Conservation (phyloP, 352 stramenopile genomes). For the Phytopythium chamaehyphon region DNA sequence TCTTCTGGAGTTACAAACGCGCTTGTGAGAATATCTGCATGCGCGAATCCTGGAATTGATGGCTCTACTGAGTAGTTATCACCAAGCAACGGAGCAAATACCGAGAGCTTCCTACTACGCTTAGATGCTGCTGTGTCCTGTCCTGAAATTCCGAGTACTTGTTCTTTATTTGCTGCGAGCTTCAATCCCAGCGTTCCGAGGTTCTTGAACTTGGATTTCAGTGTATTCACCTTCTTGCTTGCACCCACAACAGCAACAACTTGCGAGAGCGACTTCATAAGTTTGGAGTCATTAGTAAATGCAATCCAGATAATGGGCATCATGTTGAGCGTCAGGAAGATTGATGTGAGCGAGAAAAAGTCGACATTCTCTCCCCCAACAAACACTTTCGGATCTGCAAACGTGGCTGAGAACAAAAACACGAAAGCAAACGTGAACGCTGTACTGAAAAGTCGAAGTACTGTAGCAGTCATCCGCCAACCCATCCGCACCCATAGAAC, state of each 20-base stretch:
- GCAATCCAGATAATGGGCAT: constrained; percentile 89
- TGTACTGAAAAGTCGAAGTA: constrained; percentile 45
- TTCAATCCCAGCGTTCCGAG: constrained; percentile 74
- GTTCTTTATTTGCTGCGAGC: constrained; percentile 46
- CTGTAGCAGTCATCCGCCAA: constrained; percentile 74
- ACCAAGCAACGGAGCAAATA: constrained; percentile 71
- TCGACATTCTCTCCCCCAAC: constrained; percentile 61
- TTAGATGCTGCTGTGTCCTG: neutral
- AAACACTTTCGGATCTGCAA: constrained; percentile 73
- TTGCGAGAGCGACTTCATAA: constrained; percentile 78
- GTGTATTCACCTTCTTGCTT: constrained; percentile 68
- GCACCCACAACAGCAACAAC: constrained; percentile 71
- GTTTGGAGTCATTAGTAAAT: constrained; percentile 87
- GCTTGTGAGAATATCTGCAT: constrained; percentile 74
- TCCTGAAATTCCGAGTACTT: constrained; percentile 11
- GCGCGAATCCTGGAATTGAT: constrained; percentile 64
- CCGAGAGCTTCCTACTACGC: constrained; percentile 45
- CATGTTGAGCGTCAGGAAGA: constrained; percentile 87
- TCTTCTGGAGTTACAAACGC: constrained; percentile 65
- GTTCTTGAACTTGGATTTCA: constrained; percentile 85
- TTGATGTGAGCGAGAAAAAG: constrained; percentile 73
- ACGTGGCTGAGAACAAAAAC: constrained; percentile 78
- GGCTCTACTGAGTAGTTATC: constrained; percentile 78
- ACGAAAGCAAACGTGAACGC: constrained; percentile 63
- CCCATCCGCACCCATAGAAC: constrained; percentile 63